These are phyloP conservation scores for Trichoderma hamatum DNA, from an alignment of 2,329 filamentous ascomycete species.

Conservation along the genomic window DNA sequence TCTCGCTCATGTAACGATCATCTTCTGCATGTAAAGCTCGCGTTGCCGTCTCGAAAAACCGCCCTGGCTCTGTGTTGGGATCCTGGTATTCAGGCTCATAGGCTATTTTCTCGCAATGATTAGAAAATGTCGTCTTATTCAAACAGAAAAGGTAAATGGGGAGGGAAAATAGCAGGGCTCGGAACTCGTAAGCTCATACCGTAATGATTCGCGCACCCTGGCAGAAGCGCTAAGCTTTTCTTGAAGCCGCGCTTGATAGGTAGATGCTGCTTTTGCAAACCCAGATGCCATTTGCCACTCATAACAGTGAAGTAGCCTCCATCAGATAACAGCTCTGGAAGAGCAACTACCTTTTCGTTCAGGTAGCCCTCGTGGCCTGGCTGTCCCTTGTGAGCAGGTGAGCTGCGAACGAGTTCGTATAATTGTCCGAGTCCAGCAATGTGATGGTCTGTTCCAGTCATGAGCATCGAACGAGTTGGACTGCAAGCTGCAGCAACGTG, in stretches of 20 bases:
- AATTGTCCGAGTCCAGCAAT: slow-evolving; percentile 53
- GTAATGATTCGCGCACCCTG: slow-evolving; percentile 60
- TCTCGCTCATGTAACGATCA: slow-evolving; percentile 15
- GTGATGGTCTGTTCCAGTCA: slow-evolving; percentile 60
- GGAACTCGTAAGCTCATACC: slow-evolving; percentile 1
- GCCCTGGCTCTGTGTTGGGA: slow-evolving; percentile 17
- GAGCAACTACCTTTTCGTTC: slow-evolving; percentile 60
- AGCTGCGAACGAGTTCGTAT: slow-evolving; percentile 18
- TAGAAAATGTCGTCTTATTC: not conserved
- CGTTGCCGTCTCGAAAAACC: slow-evolving; percentile 21
- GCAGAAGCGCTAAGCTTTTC: slow-evolving; percentile 61
- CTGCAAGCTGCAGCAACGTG: slow-evolving; percentile 68
- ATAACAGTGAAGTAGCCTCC: slow-evolving; percentile 63
- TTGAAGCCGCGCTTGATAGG: slow-evolving; percentile 62
- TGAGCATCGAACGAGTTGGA: slow-evolving; percentile 66
- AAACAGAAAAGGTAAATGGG: not conserved
- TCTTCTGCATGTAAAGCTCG: slow-evolving; percentile 21
- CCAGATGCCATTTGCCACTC: slow-evolving; percentile 66
- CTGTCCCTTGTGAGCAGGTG: slow-evolving; percentile 53
- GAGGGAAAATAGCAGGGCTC: not conserved
- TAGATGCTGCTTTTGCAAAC: slow-evolving; percentile 58
- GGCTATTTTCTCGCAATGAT: not conserved
- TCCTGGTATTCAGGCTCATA: slow-evolving; percentile 25
- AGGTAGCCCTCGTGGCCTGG: slow-evolving; percentile 67
- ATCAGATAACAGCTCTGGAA: slow-evolving; percentile 62